Evolutionary conservation across 768 basidiomycete genomes (phyloP).

Genomic region (Boletus huronensis): DNA sequence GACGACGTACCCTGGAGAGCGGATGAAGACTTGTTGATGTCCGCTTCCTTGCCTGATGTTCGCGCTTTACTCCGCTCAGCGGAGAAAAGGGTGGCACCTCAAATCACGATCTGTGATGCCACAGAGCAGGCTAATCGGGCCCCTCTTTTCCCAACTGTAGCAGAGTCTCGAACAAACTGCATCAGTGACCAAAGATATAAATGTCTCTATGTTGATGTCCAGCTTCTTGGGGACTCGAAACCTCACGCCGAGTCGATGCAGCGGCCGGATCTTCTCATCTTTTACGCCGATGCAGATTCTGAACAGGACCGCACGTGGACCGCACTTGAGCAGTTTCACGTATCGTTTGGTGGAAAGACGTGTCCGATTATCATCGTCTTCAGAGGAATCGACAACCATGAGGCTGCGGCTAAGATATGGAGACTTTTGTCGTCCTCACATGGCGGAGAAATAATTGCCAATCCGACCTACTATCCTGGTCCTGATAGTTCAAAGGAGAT

Average conservation of each 20-base stretch:
- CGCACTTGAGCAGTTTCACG: conserved; percentile 15
- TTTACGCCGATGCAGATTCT: conserved; percentile 14
- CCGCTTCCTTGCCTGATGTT: conserved; percentile 21
- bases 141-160: conserved; percentile 1
- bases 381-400: conserved; percentile 14
- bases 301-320: conserved; percentile 11
- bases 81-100: conserved; percentile 11
- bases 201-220: conserved; percentile 10
- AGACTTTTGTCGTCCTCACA: conserved; percentile 9
- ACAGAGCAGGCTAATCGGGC: background rate
- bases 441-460: conserved; percentile 14
- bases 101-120: conserved; percentile 18
- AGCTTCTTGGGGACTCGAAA: background rate
- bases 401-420: conserved; percentile 16
- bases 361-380: conserved; percentile 24
- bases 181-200: conserved; percentile 11
- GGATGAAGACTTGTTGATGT: conserved; percentile 15
- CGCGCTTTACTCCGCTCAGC: conserved; percentile 11
- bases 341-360: conserved; percentile 15
- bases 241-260: background rate
- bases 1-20: conserved; percentile 21
- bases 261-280: conserved; percentile 23
- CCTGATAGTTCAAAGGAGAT: conserved; percentile 7
- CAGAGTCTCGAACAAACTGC: background rate
- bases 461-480: conserved; percentile 21